These are phyloP conservation scores for Sporisorium scitamineum DNA, from an alignment of 1,284 basidiomycete species.

Conservation along the genomic window DNA sequence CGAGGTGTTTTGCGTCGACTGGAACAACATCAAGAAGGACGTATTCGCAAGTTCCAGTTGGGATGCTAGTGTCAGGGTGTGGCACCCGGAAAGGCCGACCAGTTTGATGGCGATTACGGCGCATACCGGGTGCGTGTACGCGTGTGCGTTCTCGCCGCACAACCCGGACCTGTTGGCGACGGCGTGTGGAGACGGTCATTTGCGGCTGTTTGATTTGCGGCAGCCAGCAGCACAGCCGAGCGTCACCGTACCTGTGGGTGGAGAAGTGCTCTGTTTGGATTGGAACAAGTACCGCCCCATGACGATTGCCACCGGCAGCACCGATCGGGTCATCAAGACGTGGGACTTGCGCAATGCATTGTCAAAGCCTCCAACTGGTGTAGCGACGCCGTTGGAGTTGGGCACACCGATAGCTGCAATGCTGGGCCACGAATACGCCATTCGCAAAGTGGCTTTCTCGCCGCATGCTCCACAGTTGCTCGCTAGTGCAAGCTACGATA, in stretches of 20 bases:
- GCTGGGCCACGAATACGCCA: constrained; percentile 72
- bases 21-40: constrained; percentile 94
- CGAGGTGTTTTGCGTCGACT: constrained; percentile 95
- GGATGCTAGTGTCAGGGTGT: constrained; percentile 91
- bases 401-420: constrained; percentile 49
- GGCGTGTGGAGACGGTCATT: constrained; percentile 78
- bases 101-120: constrained; percentile 85
- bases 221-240: constrained; percentile 18
- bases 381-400: constrained; percentile 14
- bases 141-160: constrained; percentile 90
- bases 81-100: constrained; percentile 83
- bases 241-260: constrained; percentile 55
- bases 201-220: constrained; percentile 62
- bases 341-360: constrained; percentile 76
- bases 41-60: constrained; percentile 85
- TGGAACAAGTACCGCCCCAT: constrained; percentile 93
- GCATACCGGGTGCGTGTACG: constrained; percentile 86
- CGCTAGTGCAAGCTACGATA: constrained; percentile 91
- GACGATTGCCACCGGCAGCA: constrained; percentile 81
- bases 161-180: constrained; percentile 83
- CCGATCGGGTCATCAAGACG: constrained; percentile 82
- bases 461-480: constrained; percentile 80
- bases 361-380: not conserved
- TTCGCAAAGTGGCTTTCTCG: constrained; percentile 71
- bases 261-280: constrained; percentile 77